A percentile compares a stretch with the other conserved stretches of the same genome.
These are phyloP conservation scores for Aegilops speltoides DNA, from an alignment of 176 grass and related monocot genomes.

Conservation along the genomic window DNA sequence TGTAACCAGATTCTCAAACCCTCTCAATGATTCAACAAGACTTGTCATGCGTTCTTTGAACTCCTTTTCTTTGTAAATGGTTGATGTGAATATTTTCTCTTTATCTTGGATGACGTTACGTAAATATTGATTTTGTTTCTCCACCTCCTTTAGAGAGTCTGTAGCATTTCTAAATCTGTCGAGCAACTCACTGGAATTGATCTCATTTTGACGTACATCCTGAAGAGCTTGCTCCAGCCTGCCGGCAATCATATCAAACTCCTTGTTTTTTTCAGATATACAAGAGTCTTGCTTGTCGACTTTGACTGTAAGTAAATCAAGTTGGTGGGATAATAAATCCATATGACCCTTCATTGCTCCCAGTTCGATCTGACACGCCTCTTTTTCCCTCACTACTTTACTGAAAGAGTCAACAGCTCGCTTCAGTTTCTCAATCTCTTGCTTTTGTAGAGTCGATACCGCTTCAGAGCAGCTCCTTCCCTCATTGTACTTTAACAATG, in stretches of 20 bases:
- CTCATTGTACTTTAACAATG: conserved; percentile 18
- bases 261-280: conserved; percentile 41
- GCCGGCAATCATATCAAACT: conserved; percentile 33
- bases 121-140: conserved; percentile 47
- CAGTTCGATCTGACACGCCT: conserved; percentile 40
- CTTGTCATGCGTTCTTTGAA: conserved; percentile 32
- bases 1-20: conserved; percentile 35
- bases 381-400: conserved; percentile 38
- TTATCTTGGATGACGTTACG: conserved; percentile 44
- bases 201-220: conserved; percentile 42
- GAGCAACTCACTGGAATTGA: conserved; percentile 31
- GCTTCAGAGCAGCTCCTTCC: conserved; percentile 22
- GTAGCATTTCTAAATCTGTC: conserved; percentile 26
- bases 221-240: conserved; percentile 46
- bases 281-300: conserved; percentile 39
- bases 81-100: conserved; percentile 37
- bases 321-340: conserved; percentile 30
- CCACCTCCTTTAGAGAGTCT: conserved; percentile 34
- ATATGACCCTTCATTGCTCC: conserved; percentile 25
- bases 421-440: conserved; percentile 49
- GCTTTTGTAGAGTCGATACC: conserved; percentile 24
- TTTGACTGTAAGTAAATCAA: conserved; percentile 51
- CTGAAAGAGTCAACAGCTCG: conserved; percentile 32
- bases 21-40: conserved; percentile 33
- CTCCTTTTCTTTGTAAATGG: conserved; percentile 37